Percentiles rank a stretch among this genome's conserved stretches.
These are phyloP conservation scores for Aureobasidium pullulans DNA, from an alignment of 2,329 filamentous ascomycete species.

Conservation along the genomic window DNA sequence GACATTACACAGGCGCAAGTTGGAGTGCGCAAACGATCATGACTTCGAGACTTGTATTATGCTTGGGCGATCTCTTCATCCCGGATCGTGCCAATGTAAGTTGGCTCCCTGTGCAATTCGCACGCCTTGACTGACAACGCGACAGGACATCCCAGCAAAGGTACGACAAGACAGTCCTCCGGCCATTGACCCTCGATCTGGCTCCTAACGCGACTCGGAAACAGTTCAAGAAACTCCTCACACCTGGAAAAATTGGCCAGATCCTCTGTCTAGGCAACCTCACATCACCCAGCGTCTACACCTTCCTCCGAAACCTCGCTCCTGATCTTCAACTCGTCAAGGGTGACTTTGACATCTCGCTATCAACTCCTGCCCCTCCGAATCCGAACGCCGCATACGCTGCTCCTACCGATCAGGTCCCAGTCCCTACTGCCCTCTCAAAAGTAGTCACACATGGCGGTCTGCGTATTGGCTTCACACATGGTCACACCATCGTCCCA, in stretches of 20 bases:
- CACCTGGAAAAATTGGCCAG: conserved; percentile 52
- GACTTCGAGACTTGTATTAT: conserved; percentile 84
- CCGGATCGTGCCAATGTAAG: conserved; percentile 75
- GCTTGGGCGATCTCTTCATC: conserved; percentile 90
- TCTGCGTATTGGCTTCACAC: conserved; percentile 62
- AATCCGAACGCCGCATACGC: conserved; percentile 16
- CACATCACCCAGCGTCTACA: conserved; percentile 50
- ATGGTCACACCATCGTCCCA: conserved; percentile 65
- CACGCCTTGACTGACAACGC: conserved; percentile 13
- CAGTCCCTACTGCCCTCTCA: conserved; percentile 45
- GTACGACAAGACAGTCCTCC: conserved; percentile 45
- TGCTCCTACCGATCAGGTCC: conserved; percentile 19
- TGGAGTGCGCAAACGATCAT: conserved; percentile 31
- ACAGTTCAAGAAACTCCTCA: conserved; percentile 49
- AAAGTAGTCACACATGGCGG: conserved; percentile 65
- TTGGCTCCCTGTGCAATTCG: conserved; percentile 16
- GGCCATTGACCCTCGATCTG: not conserved
- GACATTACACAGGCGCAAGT: not conserved
- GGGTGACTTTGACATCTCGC: conserved; percentile 62
- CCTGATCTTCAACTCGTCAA: conserved; percentile 63
- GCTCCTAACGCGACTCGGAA: conserved; percentile 6
- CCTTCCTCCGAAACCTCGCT: conserved; percentile 48
- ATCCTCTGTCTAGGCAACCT: conserved; percentile 54
- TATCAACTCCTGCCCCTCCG: conserved; percentile 44
- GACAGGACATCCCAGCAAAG: conserved; percentile 75